Percentiles rank a stretch among this genome's conserved stretches.
Evolutionary conservation across 257 asterid species (phyloP).

Genomic region (Parsonsia alboflavescens): DNA sequence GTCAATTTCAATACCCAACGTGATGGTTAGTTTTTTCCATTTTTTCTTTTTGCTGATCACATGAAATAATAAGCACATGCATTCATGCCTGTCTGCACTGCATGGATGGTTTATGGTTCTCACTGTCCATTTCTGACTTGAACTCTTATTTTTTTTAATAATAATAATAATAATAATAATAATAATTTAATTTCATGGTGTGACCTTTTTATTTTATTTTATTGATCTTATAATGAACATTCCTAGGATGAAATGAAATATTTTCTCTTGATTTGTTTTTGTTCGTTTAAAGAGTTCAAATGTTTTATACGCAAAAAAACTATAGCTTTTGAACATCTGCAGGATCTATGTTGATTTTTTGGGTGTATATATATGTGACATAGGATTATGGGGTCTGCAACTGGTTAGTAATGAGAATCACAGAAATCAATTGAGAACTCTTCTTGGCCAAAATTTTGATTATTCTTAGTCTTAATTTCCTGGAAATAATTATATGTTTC

Average conservation of each 20-base stretch:
- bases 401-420: background rate
- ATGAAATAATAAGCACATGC: constrained; percentile 2
- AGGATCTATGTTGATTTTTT: background rate
- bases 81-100: constrained; percentile 17
- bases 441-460: background rate
- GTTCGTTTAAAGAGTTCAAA: background rate
- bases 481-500: too few species aligned
- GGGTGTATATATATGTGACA: background rate
- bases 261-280: background rate
- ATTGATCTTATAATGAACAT: background rate
- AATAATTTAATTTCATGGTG: too few species aligned
- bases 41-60: background rate
- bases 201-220: background rate
- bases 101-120: background rate
- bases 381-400: too few species aligned
- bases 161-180: too few species aligned
- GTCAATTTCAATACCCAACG: constrained; percentile 57
- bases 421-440: background rate
- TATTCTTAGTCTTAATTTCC: background rate
- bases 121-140: too few species aligned
- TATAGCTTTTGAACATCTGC: background rate
- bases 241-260: background rate
- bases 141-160: too few species aligned
- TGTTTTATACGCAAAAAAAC: background rate
- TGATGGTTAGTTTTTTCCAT: constrained; percentile 40